These are phyloP conservation scores for Atalantia buxifolia DNA, from an alignment of 345 rosid species.

Conservation along the genomic window DNA sequence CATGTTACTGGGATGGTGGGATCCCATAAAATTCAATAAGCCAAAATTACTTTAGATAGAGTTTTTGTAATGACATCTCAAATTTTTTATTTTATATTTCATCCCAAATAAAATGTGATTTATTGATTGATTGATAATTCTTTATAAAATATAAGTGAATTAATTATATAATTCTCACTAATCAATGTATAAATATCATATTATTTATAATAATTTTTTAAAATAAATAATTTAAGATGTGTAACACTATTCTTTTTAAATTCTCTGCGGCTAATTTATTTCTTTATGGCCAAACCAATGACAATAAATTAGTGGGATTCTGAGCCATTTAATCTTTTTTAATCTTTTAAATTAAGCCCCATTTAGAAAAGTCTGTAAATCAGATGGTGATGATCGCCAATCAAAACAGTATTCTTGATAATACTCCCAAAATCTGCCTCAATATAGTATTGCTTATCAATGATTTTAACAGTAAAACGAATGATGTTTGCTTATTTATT, in stretches of 20 bases:
- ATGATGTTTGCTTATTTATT: neutral
- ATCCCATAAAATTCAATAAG: neutral
- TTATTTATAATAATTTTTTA: no score
- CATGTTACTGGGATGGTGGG: neutral
- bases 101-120: accelerated
- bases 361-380: neutral
- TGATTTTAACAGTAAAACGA: neutral
- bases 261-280: no score
- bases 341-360: neutral
- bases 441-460: neutral
- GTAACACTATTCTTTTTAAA: no score
- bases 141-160: no score
- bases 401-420: neutral
- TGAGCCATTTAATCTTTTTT: neutral
- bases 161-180: no score
- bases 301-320: neutral
- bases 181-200: no score
- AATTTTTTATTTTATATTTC: no score
- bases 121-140: no score
- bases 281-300: no score
- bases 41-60: no score
- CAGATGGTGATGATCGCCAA: neutral
- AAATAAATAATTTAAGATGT: no score
- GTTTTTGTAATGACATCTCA: no score
- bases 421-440: neutral